Base-by-base conservation (phyloP, 1,284 basidiomycete genomes). In the Cryptococcus depauperatus region DNA sequence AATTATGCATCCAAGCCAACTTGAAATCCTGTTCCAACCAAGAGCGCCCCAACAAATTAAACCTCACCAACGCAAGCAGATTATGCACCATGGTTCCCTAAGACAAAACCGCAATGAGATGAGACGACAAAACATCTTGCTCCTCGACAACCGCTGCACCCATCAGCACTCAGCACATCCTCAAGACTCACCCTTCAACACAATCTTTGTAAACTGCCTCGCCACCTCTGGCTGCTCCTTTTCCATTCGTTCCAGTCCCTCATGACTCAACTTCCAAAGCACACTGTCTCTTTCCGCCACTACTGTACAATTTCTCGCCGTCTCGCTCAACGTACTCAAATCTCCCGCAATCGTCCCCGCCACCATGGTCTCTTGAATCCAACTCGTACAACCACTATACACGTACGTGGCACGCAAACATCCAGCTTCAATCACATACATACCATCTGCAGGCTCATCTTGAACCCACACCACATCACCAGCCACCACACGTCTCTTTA, bases 311-410 rank as follows among this genome's bases (percentile, higher is more conserved):
- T 93, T 95, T 38, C 91, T 74, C 19, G 78, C 75, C 32, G 82
- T 75, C 14, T 80, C 80, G 7, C 85, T 81, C 21, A 96, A 71
- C 29, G 83, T 84, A 0, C 84, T 83, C 44, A 95, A 70, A 68
- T 95, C 91, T 1, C 91, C 91, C 2, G 90, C 87, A 5, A 93
- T 73, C 0, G 88, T 88, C 1, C 89, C 90, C 1, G 89, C 82
- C 0, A 93, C 86, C 90, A 93, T 95, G 4, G 83, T 85, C 70
- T 89, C 86, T 59, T 85, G 82, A 37, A 88, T 79, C 9, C 72
- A 67, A 23, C 77, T 76, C 6, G 77, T 73, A 53, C 83, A 79
- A 42, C 82, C 79, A 9, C 80, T 79, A 62, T 89, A 90, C 41
- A 73, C 70, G 66, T 92, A 92, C 14, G 77, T 77, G 0, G 90